These are phyloP conservation scores for Citeromyces hawaiiensis DNA, from an alignment of 1,139 yeast genomes.

Conservation along the genomic window DNA sequence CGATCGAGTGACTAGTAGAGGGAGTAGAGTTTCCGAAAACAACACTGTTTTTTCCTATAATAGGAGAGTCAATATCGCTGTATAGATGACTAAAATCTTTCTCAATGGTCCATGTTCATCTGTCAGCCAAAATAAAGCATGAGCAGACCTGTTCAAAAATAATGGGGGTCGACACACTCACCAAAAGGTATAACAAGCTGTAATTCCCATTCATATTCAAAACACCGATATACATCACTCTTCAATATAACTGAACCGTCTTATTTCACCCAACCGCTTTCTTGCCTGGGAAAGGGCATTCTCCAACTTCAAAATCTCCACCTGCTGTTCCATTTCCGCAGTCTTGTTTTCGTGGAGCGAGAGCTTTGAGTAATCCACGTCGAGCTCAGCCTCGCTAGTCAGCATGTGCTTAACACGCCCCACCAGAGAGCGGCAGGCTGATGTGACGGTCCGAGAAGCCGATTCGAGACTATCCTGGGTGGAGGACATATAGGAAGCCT, in stretches of 20 bases:
- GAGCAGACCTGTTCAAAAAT: no score
- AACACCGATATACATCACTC: constrained; percentile 35
- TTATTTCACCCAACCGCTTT: constrained; percentile 72
- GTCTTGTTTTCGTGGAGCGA: constrained; percentile 79
- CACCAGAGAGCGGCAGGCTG: constrained; percentile 66
- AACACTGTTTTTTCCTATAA: no score
- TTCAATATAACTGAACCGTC: constrained; percentile 61
- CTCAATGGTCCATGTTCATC: no score
- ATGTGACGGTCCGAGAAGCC: constrained; percentile 57
- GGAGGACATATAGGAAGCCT: constrained; percentile 65
- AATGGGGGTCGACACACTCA: no score
- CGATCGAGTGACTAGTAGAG: no score
- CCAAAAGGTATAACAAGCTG: no score
- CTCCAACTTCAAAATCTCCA: constrained; percentile 74
- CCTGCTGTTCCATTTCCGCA: constrained; percentile 89
- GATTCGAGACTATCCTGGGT: constrained; percentile 65
- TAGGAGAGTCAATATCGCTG: no score
- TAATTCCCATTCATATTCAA: no score
- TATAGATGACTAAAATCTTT: no score
- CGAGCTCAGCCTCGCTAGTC: constrained; percentile 19
- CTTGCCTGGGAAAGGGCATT: constrained; percentile 61
- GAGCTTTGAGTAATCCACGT: constrained; percentile 54
- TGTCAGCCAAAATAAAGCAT: no score
- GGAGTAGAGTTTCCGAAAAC: no score
- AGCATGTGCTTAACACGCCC: constrained; percentile 54